A percentile compares a stretch with the other conserved stretches of the same genome.
These are phyloP conservation scores for Jaltomata sinuosa DNA, from an alignment of 257 asterid genomes.

Conservation along the genomic window DNA sequence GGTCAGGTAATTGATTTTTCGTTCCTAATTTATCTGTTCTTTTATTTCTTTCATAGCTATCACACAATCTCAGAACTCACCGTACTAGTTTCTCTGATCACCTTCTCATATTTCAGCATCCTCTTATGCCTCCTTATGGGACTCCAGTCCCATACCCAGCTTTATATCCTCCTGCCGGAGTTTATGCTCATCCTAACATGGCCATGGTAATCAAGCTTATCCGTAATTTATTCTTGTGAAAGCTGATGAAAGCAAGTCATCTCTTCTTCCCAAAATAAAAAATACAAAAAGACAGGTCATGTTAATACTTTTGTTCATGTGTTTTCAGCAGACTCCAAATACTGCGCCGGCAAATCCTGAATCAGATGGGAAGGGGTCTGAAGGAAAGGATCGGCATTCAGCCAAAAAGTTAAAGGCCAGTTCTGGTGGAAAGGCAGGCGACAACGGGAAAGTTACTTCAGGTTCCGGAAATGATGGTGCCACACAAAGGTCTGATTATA, in stretches of 20 bases:
- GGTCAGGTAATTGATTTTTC: constrained; percentile 52
- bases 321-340: constrained; percentile 31
- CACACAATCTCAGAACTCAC: neutral
- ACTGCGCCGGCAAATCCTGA: constrained; percentile 44
- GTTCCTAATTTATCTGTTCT: neutral
- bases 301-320: neutral
- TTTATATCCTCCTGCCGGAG: constrained; percentile 81
- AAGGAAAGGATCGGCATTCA: constrained; percentile 50
- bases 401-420: constrained; percentile 47
- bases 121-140: constrained; percentile 94
- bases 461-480: constrained; percentile 87
- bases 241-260: neutral
- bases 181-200: constrained; percentile 87
- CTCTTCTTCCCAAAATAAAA: neutral
- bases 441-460: constrained; percentile 58
- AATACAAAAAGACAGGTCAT: neutral
- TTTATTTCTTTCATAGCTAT: neutral
- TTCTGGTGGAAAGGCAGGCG: constrained; percentile 46
- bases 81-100: neutral
- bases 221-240: neutral
- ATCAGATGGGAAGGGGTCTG: constrained; percentile 46
- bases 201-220: constrained; percentile 42
- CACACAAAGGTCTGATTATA: constrained; percentile 53
- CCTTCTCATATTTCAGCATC: constrained; percentile 47
- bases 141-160: constrained; percentile 96